Percentiles rank a stretch among this genome's conserved stretches.
Conservation (phyloP, 192 early-diverging fungal species). For the Phycomyces blakesleeanus region DNA sequence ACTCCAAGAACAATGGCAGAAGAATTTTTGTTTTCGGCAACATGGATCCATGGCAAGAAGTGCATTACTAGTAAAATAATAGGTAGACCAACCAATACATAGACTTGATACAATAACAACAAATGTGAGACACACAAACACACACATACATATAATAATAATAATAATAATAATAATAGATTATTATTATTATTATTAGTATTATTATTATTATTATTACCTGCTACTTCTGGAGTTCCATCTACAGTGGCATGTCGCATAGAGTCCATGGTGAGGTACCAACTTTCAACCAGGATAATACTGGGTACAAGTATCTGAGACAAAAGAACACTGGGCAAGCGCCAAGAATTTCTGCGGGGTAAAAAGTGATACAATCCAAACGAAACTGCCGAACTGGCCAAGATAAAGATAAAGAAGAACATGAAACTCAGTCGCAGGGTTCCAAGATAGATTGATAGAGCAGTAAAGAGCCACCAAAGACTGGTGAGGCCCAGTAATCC, state of each 20-base stretch:
- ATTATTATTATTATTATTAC: constrained; percentile 20
- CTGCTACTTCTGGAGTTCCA: constrained; percentile 44
- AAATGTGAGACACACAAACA: too few relatives aligned
- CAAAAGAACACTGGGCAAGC: constrained; percentile 11
- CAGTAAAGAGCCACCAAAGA: constrained; percentile 42
- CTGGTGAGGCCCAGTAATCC: constrained; percentile 27
- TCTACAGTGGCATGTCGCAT: constrained; percentile 44
- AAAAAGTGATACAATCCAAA: constrained; percentile 5
- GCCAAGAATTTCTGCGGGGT: background rate
- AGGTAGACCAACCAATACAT: constrained; percentile 31
- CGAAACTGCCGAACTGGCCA: constrained; percentile 28
- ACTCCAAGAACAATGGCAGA: constrained; percentile 25
- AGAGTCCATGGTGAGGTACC: constrained; percentile 35
- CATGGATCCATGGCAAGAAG: constrained; percentile 42
- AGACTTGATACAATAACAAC: constrained; percentile 40
- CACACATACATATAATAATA: too few relatives aligned
- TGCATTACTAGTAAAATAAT: constrained; percentile 34
- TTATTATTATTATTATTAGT: background rate
- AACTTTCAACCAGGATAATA: constrained; percentile 36
- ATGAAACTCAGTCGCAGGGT: constrained; percentile 24
- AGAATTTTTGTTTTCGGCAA: constrained; percentile 26
- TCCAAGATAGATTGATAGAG: constrained; percentile 22
- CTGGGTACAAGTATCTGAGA: constrained; percentile 24
- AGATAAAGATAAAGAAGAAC: constrained; percentile 40
- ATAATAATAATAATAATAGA: background rate